Conservation (phyloP, 2,329 filamentous ascomycete genomes). For the Penicillium janthinellum region DNA sequence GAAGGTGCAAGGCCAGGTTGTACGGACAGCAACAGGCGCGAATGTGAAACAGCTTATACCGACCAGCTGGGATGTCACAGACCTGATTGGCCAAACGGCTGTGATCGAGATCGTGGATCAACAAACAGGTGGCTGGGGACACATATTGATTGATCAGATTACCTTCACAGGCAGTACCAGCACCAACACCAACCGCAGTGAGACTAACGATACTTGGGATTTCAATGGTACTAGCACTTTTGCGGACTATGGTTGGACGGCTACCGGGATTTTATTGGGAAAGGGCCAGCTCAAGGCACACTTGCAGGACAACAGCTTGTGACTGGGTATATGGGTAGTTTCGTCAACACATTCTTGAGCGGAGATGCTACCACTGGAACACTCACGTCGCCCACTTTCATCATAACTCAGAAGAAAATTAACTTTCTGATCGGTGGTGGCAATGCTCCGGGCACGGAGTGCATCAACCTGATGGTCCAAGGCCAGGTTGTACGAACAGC, state of each 20-base stretch:
- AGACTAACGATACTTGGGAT: background rate
- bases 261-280: background rate
- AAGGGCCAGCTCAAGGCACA: background rate
- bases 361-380: background rate
- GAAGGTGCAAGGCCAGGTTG: background rate
- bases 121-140: background rate
- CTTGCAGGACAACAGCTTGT: background rate
- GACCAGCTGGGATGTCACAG: background rate
- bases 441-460: background rate
- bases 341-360: background rate
- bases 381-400: background rate
- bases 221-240: background rate
- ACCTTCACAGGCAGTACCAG: background rate
- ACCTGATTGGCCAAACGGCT: slow-evolving; percentile 7
- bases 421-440: background rate
- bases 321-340: background rate
- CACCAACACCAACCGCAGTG: background rate
- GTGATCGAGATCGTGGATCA: background rate
- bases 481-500: background rate
- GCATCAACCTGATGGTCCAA: background rate
- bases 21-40: background rate
- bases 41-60: background rate
- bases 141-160: background rate
- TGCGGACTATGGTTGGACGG: background rate
- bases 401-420: background rate